These are phyloP conservation scores for Podochytrium sp. DNA, from an alignment of 192 early-diverging fungal species.

Conservation along the genomic window DNA sequence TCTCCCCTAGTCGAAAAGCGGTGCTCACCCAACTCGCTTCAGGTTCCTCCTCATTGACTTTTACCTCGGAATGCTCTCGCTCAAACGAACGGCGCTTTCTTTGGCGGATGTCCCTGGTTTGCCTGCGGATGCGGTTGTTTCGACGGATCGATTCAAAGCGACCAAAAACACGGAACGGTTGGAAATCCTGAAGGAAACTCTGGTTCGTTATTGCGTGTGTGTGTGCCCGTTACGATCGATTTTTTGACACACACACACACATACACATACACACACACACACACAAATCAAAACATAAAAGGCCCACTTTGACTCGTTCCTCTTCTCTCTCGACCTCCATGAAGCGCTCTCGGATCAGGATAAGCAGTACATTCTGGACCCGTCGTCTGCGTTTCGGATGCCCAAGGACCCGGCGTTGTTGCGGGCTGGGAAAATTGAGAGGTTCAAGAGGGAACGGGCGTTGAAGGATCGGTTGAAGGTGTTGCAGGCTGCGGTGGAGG, in stretches of 20 bases:
- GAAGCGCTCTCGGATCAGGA: constrained; percentile 41
- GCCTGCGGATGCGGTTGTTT: no score
- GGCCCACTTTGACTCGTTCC: constrained; percentile 32
- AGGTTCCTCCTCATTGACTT: constrained; percentile 29
- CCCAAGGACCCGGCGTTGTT: constrained; percentile 56
- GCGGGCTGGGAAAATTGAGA: constrained; percentile 73
- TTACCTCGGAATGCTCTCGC: constrained; percentile 10
- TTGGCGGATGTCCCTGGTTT: no score
- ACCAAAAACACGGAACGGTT: no score
- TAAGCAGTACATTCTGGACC: constrained; percentile 41
- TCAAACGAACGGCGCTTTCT: neutral
- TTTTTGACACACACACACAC: no score
- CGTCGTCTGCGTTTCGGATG: neutral
- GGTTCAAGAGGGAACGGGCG: constrained; percentile 78
- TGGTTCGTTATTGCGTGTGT: no score
- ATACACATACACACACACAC: neutral
- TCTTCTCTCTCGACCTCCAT: constrained; percentile 33
- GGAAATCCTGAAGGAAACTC: no score
- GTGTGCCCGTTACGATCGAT: no score
- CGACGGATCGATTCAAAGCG: no score
- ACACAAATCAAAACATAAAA: no score
- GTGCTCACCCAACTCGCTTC: neutral
- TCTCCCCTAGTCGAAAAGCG: neutral
- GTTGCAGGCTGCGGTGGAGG: constrained; percentile 26
- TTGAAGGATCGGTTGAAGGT: constrained; percentile 59